A percentile compares a stretch with the other conserved stretches of the same genome.
These are phyloP conservation scores for Tieghemostelium lacteum DNA, from an alignment of 78 protist species.

Conservation along the genomic window DNA sequence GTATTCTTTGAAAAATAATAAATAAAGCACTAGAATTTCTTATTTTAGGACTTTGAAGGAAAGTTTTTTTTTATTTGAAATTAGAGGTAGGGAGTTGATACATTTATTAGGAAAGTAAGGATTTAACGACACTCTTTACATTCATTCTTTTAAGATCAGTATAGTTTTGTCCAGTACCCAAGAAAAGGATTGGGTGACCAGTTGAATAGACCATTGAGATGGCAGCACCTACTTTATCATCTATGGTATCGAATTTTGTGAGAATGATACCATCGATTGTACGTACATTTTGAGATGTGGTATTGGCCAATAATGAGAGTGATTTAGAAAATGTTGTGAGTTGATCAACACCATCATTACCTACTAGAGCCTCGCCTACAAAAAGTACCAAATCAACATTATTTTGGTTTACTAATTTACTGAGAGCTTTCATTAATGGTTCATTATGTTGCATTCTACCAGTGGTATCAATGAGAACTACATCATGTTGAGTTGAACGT, in stretches of 20 bases:
- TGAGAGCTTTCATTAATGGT: conserved; percentile 96
- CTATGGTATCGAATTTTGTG: conserved; percentile 99
- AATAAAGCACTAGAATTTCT: no score
- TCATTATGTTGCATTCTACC: conserved; percentile 99
- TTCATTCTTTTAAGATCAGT: conserved; percentile 91
- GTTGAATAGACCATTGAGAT: conserved; percentile 97
- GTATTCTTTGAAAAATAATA: no score
- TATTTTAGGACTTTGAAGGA: no score
- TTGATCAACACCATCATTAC: conserved; percentile 99
- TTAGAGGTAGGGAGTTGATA: no score
- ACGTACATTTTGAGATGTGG: conserved; percentile 47
- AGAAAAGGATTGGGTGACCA: conserved; percentile 98
- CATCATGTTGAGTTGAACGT: conserved; percentile 73
- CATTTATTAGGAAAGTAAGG: conserved; percentile 78
- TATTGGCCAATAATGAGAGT: conserved; percentile 58
- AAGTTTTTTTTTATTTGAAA: no score
- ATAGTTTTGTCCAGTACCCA: conserved; percentile 99
- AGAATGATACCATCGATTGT: conserved; percentile 99
- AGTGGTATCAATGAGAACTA: conserved; percentile 98
- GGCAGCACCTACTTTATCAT: conserved; percentile 99
- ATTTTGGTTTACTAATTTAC: conserved; percentile 91
- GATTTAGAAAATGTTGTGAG: conserved; percentile 94
- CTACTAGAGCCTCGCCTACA: conserved; percentile 99
- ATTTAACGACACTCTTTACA: conserved; percentile 86
- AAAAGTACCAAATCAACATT: conserved; percentile 97